These are phyloP conservation scores for Termitomyces eurrhizus DNA, from an alignment of 768 basidiomycete species.

Conservation along the genomic window DNA sequence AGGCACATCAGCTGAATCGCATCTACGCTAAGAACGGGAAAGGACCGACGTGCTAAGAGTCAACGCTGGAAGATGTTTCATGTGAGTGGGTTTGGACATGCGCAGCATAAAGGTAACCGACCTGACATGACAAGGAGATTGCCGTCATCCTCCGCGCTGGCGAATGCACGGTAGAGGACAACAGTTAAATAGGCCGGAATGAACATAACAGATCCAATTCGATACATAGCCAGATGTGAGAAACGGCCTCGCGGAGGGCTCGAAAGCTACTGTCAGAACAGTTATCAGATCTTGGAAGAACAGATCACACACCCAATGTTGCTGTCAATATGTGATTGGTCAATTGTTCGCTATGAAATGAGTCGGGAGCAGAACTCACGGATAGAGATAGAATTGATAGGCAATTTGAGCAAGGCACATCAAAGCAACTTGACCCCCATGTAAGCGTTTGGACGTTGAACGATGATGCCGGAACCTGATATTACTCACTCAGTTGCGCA, in stretches of 20 bases:
- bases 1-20: conserved; percentile 1
- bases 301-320: conserved; percentile 54
- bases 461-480: neutral
- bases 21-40: neutral
- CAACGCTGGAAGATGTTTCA: conserved; percentile 42
- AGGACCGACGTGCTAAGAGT: conserved; percentile 74
- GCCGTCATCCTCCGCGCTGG: conserved; percentile 64
- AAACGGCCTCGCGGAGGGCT: conserved; percentile 81
- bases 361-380: conserved; percentile 45
- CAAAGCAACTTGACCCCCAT: conserved; percentile 58
- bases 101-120: conserved; percentile 29
- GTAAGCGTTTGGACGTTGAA: conserved; percentile 2
- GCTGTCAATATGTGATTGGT: conserved; percentile 25
- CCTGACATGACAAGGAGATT: conserved; percentile 81
- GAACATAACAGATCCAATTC: conserved; percentile 79
- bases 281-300: neutral
- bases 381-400: conserved; percentile 89
- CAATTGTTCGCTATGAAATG: conserved; percentile 2
- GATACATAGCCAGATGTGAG: conserved; percentile 87
- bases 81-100: conserved; percentile 9
- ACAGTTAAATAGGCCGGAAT: conserved; percentile 88
- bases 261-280: conserved; percentile 6
- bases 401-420: conserved; percentile 95
- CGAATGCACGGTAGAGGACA: conserved; percentile 68
- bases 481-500: conserved; percentile 73